These are phyloP conservation scores for Dendrobium nobile DNA, from an alignment of 106 monocot species.

Conservation along the genomic window DNA sequence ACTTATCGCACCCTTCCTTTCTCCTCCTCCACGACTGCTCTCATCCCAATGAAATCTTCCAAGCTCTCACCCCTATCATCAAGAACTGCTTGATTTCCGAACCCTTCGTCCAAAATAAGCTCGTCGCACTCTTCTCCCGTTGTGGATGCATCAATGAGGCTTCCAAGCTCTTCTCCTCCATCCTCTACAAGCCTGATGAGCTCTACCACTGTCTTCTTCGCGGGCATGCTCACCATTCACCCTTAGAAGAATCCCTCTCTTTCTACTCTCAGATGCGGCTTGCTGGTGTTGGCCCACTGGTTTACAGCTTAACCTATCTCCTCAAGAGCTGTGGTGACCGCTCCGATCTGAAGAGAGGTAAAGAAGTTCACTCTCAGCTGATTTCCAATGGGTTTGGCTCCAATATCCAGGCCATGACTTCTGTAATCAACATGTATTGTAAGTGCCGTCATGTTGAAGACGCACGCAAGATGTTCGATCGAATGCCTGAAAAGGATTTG, in stretches of 20 bases:
- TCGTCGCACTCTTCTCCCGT: slow-evolving; percentile 50
- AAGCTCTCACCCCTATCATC: slow-evolving; percentile 35
- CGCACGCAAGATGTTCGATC: slow-evolving; percentile 45
- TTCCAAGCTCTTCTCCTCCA: slow-evolving; percentile 32
- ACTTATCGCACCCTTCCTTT: slow-evolving; percentile 30
- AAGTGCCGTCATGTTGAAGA: slow-evolving; percentile 48
- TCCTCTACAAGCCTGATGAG: slow-evolving; percentile 29
- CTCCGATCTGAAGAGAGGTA: slow-evolving; percentile 36
- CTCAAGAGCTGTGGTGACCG: slow-evolving; percentile 53
- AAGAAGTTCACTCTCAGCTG: slow-evolving; percentile 60
- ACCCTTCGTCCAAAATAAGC: slow-evolving; percentile 38
- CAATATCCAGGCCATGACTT: slow-evolving; percentile 51
- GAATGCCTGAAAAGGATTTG: slow-evolving; percentile 53
- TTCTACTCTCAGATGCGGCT: slow-evolving; percentile 34
- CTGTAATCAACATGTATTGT: slow-evolving; percentile 62
- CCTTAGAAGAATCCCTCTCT: slow-evolving; percentile 14
- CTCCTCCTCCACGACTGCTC: slow-evolving; percentile 49
- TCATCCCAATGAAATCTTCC: slow-evolving; percentile 30
- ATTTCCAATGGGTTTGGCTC: slow-evolving; percentile 30
- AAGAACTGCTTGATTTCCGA: slow-evolving; percentile 33
- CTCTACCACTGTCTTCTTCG: slow-evolving; percentile 51
- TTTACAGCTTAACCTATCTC: slow-evolving; percentile 54
- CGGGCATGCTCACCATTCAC: slow-evolving; percentile 25
- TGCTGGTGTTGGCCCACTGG: slow-evolving; percentile 25
- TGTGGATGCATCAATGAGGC: slow-evolving; percentile 45